Conservation (phyloP, 768 basidiomycete genomes). For the Mycena venus region DNA sequence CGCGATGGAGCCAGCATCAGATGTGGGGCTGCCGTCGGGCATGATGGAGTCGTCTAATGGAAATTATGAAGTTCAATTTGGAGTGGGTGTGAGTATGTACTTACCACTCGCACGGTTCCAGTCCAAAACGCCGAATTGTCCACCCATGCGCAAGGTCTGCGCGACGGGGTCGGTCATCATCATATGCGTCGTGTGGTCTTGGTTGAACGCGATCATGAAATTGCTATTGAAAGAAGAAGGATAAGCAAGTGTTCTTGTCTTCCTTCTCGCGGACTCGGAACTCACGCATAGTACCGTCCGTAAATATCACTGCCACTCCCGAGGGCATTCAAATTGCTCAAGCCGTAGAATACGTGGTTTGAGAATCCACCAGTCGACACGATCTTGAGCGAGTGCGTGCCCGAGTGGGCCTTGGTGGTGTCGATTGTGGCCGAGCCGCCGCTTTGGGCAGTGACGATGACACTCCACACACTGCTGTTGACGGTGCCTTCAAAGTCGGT, state of each 20-base stretch:
- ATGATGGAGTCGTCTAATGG: slow-evolving; percentile 37
- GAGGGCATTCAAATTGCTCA: slow-evolving; percentile 34
- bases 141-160: slow-evolving; percentile 37
- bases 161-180: slow-evolving; percentile 39
- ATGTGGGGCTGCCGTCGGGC: slow-evolving; percentile 35
- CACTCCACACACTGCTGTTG: slow-evolving; percentile 31
- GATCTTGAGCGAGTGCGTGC: slow-evolving; percentile 35
- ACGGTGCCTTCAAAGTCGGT: slow-evolving; percentile 35
- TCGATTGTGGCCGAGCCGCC: slow-evolving; percentile 35
- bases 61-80: slow-evolving; percentile 15
- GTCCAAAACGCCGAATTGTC: slow-evolving; percentile 38
- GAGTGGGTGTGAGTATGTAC: slow-evolving; percentile 16
- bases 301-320: slow-evolving; percentile 32
- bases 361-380: slow-evolving; percentile 33
- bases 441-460: slow-evolving; percentile 34
- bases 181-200: slow-evolving; percentile 38
- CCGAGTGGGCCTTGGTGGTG: slow-evolving; percentile 36
- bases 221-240: slow-evolving; percentile 31
- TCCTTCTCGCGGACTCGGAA: slow-evolving; percentile 22
- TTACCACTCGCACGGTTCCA: slow-evolving; percentile 36
- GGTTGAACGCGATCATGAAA: slow-evolving; percentile 33
- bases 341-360: slow-evolving; percentile 33
- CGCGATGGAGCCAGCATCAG: slow-evolving; percentile 32
- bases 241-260: slow-evolving; percentile 16
- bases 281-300: slow-evolving; percentile 37